Percentiles rank a stretch among this genome's conserved stretches.
These are phyloP conservation scores for Mortierella antarctica DNA, from an alignment of 192 early-diverging fungal species.

Conservation along the genomic window DNA sequence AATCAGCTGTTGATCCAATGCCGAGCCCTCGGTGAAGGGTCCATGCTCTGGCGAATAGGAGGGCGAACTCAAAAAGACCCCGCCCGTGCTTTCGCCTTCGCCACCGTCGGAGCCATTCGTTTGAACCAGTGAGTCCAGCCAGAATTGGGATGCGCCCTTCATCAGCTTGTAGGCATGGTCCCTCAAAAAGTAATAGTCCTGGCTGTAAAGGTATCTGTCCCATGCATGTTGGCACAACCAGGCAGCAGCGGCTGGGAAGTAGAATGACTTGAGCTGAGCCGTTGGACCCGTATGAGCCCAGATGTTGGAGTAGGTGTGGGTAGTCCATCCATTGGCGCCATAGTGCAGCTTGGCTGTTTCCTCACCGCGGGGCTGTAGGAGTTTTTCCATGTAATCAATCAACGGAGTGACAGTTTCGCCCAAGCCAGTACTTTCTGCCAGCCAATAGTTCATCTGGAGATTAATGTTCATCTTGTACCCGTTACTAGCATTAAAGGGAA, in stretches of 20 bases:
- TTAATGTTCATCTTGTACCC: constrained; percentile 45
- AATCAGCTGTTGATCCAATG: constrained; percentile 47
- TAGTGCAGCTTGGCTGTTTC: constrained; percentile 41
- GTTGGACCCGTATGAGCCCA: constrained; percentile 52
- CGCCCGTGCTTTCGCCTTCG: background rate
- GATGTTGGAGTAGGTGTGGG: constrained; percentile 44
- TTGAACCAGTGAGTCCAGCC: constrained; percentile 31
- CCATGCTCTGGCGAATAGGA: constrained; percentile 47
- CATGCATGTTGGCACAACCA: constrained; percentile 52
- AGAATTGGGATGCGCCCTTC: constrained; percentile 48
- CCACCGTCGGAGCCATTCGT: background rate
- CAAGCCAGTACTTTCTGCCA: constrained; percentile 41
- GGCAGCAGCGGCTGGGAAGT: constrained; percentile 44
- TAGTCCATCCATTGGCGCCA: constrained; percentile 41
- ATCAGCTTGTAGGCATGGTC: constrained; percentile 50
- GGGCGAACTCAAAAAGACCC: constrained; percentile 18
- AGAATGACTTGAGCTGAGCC: constrained; percentile 19
- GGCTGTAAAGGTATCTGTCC: constrained; percentile 40
- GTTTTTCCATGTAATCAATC: constrained; percentile 49
- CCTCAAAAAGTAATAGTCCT: constrained; percentile 32
- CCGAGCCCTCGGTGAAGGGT: constrained; percentile 28
- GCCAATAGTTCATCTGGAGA: constrained; percentile 51
- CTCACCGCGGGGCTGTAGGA: constrained; percentile 40
- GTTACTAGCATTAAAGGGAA: constrained; percentile 7
- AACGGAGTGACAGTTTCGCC: constrained; percentile 48